Evolutionary conservation across 2,329 filamentous ascomycete species (phyloP).

Genomic region (Tolypocladium ophioglossoides): DNA sequence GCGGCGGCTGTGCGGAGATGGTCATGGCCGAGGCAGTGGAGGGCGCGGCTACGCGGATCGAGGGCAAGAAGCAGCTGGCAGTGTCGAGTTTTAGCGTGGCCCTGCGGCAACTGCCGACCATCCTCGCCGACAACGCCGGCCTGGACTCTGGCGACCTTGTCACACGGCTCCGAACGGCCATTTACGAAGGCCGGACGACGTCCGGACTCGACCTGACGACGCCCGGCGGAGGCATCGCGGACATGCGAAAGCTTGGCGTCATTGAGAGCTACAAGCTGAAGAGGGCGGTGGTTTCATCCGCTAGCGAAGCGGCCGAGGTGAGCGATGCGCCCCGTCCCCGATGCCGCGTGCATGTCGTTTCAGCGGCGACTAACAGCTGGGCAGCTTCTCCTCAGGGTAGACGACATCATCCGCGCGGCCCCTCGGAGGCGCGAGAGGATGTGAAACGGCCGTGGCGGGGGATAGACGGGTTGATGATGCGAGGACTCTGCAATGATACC

Average conservation of each 20-base stretch:
- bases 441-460: slow-evolving; percentile 14
- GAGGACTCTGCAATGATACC: background rate
- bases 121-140: slow-evolving; percentile 93
- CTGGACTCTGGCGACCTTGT: slow-evolving; percentile 93
- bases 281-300: slow-evolving; percentile 92
- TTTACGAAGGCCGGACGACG: slow-evolving; percentile 88
- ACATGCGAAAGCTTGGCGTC: slow-evolving; percentile 92
- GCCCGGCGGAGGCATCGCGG: slow-evolving; percentile 82
- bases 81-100: slow-evolving; percentile 84
- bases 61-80: slow-evolving; percentile 92
- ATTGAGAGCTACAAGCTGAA: slow-evolving; percentile 99
- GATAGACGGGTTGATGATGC: background rate
- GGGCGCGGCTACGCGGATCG: slow-evolving; percentile 82
- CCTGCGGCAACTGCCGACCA: slow-evolving; percentile 87
- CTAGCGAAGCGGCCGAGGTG: slow-evolving; percentile 93
- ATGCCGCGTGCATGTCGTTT: background rate
- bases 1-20: slow-evolving; percentile 96
- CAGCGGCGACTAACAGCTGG: background rate
- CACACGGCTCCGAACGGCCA: slow-evolving; percentile 79
- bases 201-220: slow-evolving; percentile 84
- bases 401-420: slow-evolving; percentile 94
- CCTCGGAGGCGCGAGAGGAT: slow-evolving; percentile 47
- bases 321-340: slow-evolving; percentile 20
- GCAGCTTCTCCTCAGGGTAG: slow-evolving; percentile 83
- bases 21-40: slow-evolving; percentile 98